Evolutionary conservation across 371 early-diverging fungal species (phyloP).

Genomic region (Umbelopsis sp.): DNA sequence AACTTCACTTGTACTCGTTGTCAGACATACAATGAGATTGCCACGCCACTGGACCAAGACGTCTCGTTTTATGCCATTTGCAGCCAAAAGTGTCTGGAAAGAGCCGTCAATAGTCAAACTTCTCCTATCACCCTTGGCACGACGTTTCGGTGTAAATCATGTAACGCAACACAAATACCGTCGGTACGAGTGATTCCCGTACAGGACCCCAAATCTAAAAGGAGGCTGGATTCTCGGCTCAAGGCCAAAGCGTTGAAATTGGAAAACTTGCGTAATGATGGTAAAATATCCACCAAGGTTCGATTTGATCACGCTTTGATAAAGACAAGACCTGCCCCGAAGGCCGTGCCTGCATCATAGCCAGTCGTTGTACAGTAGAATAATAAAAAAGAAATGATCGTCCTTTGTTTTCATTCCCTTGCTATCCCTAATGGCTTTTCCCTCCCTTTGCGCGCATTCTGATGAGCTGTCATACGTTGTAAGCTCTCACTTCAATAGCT

Average conservation of each 20-base stretch:
- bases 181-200: conserved; percentile 5
- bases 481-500: too few relatives aligned
- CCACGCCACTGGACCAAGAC: conserved; percentile 2
- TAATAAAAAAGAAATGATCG: conserved; percentile 6
- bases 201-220: neutral
- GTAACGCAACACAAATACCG: conserved; percentile 11
- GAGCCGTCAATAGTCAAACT: conserved; percentile 9
- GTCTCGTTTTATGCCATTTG: conserved; percentile 15
- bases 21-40: conserved; percentile 12
- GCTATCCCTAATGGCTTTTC: neutral
- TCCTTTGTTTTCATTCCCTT: neutral
- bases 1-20: conserved; percentile 14
- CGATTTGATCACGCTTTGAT: conserved; percentile 10
- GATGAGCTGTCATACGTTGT: too few relatives aligned
- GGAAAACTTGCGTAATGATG: conserved; percentile 1
- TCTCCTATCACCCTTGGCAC: conserved; percentile 8
- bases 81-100: conserved; percentile 10
- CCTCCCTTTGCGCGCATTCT: too few relatives aligned
- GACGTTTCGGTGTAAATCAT: neutral
- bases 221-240: neutral
- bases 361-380: neutral
- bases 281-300: neutral
- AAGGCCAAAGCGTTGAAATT: neutral
- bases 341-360: neutral
- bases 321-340: neutral